Percentiles rank a stretch among this genome's conserved stretches.
phyloP scores from a whole-genome alignment of 306 rosid genomes.

The Cucumis hystrix region DNA sequence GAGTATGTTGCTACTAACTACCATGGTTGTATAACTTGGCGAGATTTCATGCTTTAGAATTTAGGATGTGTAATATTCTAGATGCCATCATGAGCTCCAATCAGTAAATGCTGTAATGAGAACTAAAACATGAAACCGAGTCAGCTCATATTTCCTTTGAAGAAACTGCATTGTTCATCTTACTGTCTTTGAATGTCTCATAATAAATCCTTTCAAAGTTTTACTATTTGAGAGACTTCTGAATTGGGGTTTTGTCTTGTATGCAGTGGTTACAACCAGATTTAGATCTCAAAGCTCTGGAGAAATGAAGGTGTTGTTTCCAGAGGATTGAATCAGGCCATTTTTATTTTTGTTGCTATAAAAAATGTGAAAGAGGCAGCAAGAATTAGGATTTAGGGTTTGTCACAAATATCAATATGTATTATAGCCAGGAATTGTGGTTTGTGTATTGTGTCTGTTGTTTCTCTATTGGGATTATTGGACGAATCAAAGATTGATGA shows the following conservation, averaged over 20 bases:
- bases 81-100: background rate
- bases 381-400: background rate
- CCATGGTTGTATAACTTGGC: background rate
- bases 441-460: background rate
- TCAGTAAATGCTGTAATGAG: background rate
- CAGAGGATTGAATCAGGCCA: background rate
- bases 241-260: background rate
- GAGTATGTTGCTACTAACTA: background rate
- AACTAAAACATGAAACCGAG: background rate
- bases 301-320: background rate
- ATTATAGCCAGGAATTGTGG: background rate
- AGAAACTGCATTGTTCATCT: background rate
- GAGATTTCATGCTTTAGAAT: background rate
- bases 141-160: background rate
- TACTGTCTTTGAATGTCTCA: no score
- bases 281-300: background rate
- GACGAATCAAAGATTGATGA: background rate
- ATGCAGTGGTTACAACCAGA: background rate
- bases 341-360: background rate
- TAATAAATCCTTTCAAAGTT: no score
- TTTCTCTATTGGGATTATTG: background rate
- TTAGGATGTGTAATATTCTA: background rate
- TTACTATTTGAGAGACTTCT: background rate
- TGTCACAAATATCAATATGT: background rate
- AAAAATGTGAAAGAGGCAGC: background rate